These are phyloP conservation scores for Neofusicoccum sp. DNA, from an alignment of 2,329 filamentous ascomycete species.

Conservation along the genomic window DNA sequence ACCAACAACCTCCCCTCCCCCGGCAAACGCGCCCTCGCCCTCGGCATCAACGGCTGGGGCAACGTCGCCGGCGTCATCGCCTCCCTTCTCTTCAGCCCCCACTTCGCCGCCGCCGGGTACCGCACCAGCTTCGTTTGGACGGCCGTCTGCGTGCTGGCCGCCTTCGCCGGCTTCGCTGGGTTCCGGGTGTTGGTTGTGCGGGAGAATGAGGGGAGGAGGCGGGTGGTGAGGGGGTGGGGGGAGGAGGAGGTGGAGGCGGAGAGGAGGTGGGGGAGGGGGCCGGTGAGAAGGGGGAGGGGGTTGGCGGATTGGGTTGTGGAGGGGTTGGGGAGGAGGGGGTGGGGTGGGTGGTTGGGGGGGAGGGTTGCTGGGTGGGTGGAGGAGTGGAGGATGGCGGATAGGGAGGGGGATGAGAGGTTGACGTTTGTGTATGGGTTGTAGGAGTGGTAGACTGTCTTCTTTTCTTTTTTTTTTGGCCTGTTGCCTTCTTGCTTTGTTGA, in stretches of 20 bases:
- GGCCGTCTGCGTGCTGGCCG: slow-evolving; percentile 40
- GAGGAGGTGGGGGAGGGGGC: slow-evolving; percentile 33
- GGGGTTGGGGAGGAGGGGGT: slow-evolving; percentile 23
- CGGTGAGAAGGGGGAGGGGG: slow-evolving; percentile 24
- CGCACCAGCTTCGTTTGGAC: slow-evolving; percentile 48
- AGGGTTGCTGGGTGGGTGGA: slow-evolving; percentile 29
- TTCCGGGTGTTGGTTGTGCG: slow-evolving; percentile 41
- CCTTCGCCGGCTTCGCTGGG: slow-evolving; percentile 44
- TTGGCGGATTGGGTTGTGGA: slow-evolving; percentile 24
- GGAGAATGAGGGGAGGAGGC: slow-evolving; percentile 43
- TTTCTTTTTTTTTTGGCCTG: too few species aligned
- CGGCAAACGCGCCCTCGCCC: slow-evolving; percentile 55
- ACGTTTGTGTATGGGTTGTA: slow-evolving; percentile 49
- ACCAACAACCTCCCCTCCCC: slow-evolving; percentile 57
- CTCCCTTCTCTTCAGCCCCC: slow-evolving; percentile 47
- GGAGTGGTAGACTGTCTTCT: too few species aligned
- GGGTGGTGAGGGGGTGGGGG: slow-evolving; percentile 31
- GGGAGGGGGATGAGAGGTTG: slow-evolving; percentile 50
- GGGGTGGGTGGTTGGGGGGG: slow-evolving; percentile 25
- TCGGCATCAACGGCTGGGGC: slow-evolving; percentile 60
- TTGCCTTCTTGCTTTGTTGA: too few species aligned
- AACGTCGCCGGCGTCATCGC: slow-evolving; percentile 52
- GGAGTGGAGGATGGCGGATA: slow-evolving; percentile 36
- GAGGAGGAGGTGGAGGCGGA: slow-evolving; percentile 46
- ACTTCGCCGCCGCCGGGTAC: slow-evolving; percentile 34